phyloP scores from a whole-genome alignment of 2,329 filamentous ascomycete genomes.

The Microsporum canis region DNA sequence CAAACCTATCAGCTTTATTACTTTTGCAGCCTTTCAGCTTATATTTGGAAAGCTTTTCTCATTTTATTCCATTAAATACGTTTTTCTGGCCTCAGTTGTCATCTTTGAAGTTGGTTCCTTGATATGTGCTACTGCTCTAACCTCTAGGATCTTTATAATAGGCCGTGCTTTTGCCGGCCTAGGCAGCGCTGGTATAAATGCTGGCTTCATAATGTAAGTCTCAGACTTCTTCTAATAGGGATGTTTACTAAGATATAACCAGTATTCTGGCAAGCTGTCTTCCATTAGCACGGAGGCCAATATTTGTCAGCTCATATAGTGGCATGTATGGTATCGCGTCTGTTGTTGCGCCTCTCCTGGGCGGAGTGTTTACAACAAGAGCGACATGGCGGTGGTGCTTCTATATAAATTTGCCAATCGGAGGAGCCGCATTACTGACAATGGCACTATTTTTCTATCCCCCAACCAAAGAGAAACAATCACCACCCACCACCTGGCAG shows the following conservation, averaged over 20 bases:
- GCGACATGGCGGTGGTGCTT: conserved; percentile 13
- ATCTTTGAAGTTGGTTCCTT: conserved; percentile 21
- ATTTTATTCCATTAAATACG: conserved; percentile 29
- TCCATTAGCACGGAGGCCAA: conserved; percentile 6
- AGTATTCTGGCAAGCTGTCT: conserved; percentile 8
- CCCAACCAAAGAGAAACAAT: neutral
- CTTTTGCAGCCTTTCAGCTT: conserved; percentile 19
- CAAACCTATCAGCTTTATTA: conserved; percentile 20
- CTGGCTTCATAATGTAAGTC: conserved; percentile 28
- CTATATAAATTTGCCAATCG: conserved; percentile 22
- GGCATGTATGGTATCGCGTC: conserved; percentile 12
- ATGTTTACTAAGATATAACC: conserved; percentile 27
- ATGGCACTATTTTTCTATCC: conserved; percentile 18
- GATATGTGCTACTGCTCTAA: conserved; percentile 13
- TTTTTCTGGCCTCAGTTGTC: conserved; percentile 19
- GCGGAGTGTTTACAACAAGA: conserved; percentile 11
- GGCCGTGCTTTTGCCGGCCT: conserved; percentile 30
- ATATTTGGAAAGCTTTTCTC: conserved; percentile 32
- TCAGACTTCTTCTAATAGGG: neutral
- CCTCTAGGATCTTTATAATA: conserved; percentile 3
- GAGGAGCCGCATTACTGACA: conserved; percentile 27
- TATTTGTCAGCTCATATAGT: conserved; percentile 10
- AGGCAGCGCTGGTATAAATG: conserved; percentile 28
- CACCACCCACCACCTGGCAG: conserved; percentile 5
- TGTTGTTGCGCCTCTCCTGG: conserved; percentile 11